Evolutionary conservation across 495 filamentous ascomycete species (phyloP).

Genomic region (Paragyromitra xinjiangensis): DNA sequence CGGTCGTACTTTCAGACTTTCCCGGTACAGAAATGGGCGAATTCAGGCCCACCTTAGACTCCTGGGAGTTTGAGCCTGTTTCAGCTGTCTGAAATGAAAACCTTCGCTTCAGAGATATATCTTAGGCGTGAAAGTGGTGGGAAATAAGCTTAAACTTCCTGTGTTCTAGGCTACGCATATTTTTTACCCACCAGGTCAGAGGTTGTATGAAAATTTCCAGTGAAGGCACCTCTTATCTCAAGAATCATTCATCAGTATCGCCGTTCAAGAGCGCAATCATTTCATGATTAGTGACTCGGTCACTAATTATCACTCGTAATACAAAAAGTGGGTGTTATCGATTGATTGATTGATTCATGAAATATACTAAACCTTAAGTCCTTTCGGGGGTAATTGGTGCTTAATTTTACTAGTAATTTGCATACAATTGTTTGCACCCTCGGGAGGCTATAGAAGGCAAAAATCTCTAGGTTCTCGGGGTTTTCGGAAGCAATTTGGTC

Average conservation of each 20-base stretch:
- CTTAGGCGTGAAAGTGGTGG: not conserved
- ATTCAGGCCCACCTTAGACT: not conserved
- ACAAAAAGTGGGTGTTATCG: not conserved
- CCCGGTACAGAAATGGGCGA: too few species aligned
- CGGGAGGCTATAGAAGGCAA: too few species aligned
- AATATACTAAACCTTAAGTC: too few species aligned
- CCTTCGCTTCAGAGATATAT: not conserved
- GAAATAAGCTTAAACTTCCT: not conserved
- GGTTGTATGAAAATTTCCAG: not conserved
- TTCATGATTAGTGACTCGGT: not conserved
- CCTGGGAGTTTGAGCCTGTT: not conserved
- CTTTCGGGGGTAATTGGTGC: too few species aligned
- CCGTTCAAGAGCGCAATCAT: not conserved
- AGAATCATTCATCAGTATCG: not conserved
- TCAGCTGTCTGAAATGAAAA: not conserved
- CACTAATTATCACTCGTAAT: not conserved
- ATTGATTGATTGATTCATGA: not conserved
- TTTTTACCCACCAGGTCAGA: not conserved
- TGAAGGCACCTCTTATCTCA: not conserved
- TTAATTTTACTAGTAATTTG: too few species aligned
- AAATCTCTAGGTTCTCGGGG: too few species aligned
- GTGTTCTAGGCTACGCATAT: not conserved
- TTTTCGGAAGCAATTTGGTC: too few species aligned
- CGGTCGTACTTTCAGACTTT: too few species aligned
- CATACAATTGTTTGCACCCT: too few species aligned